phyloP scores from a whole-genome alignment of 192 early-diverging fungal genomes.

The Borealophlyctis nickersoniae region DNA sequence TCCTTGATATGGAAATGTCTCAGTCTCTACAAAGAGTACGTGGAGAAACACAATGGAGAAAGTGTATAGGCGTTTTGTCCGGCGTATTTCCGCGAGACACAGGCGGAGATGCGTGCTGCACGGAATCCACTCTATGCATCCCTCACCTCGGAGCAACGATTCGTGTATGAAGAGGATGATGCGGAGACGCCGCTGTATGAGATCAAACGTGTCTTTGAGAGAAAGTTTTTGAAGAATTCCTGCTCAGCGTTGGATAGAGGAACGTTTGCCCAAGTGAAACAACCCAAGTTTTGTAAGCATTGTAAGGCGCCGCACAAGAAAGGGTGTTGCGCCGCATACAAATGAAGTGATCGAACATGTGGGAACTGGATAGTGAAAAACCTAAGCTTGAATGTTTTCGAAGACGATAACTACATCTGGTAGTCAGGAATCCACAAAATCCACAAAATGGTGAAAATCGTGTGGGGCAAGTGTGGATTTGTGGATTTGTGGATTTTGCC shows the following conservation, averaged over 20 bases:
- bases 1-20: neutral
- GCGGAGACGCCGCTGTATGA: neutral
- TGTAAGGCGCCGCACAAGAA: neutral
- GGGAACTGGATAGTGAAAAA: neutral
- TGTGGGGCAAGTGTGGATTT: neutral
- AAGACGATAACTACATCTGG: neutral
- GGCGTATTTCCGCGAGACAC: neutral
- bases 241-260: neutral
- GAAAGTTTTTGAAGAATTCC: neutral
- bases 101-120: neutral
- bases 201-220: too few species aligned
- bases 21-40: neutral
- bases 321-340: neutral
- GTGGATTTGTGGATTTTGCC: constrained; percentile 1
- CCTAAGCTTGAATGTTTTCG: neutral
- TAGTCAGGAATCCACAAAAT: neutral
- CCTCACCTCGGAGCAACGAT: neutral
- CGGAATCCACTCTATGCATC: neutral
- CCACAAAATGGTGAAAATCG: neutral
- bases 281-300: neutral
- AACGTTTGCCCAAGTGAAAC: neutral
- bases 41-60: neutral
- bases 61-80: neutral
- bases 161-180: neutral
- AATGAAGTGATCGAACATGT: neutral